phyloP scores from a whole-genome alignment of 2,329 filamentous ascomycete species.

The Pseudogymnoascus sp. region DNA sequence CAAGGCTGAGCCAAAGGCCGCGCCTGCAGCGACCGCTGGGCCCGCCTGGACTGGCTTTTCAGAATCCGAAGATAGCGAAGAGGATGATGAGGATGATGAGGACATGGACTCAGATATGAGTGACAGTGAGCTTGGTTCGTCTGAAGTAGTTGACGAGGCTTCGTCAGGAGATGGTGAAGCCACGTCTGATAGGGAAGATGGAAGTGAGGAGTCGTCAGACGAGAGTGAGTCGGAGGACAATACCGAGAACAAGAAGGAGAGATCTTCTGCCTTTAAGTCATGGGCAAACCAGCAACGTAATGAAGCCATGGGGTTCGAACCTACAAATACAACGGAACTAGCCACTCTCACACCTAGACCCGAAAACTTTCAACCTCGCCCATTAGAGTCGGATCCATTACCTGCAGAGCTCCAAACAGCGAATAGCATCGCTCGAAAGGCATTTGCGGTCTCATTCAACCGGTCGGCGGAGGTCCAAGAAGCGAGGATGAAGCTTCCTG shows the following conservation, averaged over 20 bases:
- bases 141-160: slow-evolving; percentile 13
- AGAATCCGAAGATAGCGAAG: slow-evolving; percentile 11
- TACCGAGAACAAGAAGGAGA: slow-evolving; percentile 30
- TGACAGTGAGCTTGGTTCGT: slow-evolving; percentile 13
- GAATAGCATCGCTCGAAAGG: slow-evolving; percentile 55
- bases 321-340: slow-evolving; percentile 31
- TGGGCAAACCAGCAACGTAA: slow-evolving; percentile 88
- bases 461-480: slow-evolving; percentile 68
- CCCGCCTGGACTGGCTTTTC: slow-evolving; percentile 55
- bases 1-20: slow-evolving; percentile 31
- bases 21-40: slow-evolving; percentile 35
- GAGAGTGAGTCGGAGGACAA: slow-evolving; percentile 26
- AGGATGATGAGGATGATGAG: slow-evolving; percentile 16
- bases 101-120: slow-evolving; percentile 17
- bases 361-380: slow-evolving; percentile 56
- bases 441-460: slow-evolving; percentile 63
- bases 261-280: slow-evolving; percentile 70
- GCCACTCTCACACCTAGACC: slow-evolving; percentile 41
- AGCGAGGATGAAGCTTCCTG: slow-evolving; percentile 69
- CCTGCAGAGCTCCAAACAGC: slow-evolving; percentile 56
- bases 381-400: slow-evolving; percentile 61
- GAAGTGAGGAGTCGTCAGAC: slow-evolving; percentile 20
- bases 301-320: slow-evolving; percentile 61
- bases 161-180: slow-evolving; percentile 11
- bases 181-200: slow-evolving; percentile 21